Evolutionary conservation across 2,329 filamentous ascomycete species (phyloP).

Genomic region (Penicillium verrucosum): DNA sequence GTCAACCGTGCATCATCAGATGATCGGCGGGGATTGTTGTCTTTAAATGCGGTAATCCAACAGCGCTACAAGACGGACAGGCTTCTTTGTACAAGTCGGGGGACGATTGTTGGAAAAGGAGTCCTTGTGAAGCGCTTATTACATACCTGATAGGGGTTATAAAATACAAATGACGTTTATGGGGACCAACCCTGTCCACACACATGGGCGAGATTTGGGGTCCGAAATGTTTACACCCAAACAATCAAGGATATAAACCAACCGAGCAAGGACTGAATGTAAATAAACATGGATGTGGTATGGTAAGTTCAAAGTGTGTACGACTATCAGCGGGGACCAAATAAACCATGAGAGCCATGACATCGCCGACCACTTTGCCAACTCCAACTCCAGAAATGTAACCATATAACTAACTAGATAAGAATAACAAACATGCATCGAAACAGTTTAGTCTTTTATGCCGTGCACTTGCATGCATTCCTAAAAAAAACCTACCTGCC

Average conservation of each 20-base stretch:
- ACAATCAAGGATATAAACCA: not conserved
- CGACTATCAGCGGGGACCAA: constrained; percentile 7
- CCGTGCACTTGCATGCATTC: not conserved
- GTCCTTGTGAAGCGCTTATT: not conserved
- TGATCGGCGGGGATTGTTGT: not conserved
- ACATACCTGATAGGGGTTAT: too few relatives aligned
- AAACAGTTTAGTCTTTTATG: not conserved
- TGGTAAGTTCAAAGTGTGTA: not conserved
- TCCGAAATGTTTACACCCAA: not conserved
- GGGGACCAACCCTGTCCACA: not conserved
- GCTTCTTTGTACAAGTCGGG: too few relatives aligned
- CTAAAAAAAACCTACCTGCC: not conserved
- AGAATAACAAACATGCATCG: not conserved
- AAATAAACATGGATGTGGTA: not conserved
- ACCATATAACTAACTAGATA: not conserved
- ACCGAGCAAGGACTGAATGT: not conserved
- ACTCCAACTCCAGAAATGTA: not conserved
- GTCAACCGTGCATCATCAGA: not conserved
- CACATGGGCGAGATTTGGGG: not conserved
- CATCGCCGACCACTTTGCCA: constrained; percentile 1
- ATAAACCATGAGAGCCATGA: constrained; percentile 7
- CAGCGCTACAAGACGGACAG: constrained; percentile 4
- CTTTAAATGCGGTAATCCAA: not conserved
- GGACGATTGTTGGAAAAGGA: not conserved
- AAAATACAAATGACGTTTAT: not conserved